Evolutionary conservation across 495 filamentous ascomycete genomes (phyloP).

Genomic region (Durotheca rogersii): DNA sequence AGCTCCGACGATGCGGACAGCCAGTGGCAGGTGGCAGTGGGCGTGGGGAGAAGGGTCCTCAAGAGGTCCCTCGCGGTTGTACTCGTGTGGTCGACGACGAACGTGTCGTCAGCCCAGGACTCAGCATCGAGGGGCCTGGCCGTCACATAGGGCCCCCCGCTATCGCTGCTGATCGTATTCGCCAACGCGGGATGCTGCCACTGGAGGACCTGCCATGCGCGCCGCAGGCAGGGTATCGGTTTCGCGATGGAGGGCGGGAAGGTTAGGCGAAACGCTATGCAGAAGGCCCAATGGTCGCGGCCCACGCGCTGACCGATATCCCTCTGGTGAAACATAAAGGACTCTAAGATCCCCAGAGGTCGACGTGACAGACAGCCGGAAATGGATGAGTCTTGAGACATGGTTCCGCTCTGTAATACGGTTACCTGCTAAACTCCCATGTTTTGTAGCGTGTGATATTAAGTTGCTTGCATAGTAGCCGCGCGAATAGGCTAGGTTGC

Average conservation of each 20-base stretch:
- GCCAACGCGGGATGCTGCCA: neutral
- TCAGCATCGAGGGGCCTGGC: neutral
- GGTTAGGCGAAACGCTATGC: too few species aligned
- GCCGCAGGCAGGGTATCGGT: neutral
- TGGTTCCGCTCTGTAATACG: too few species aligned
- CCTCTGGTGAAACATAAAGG: too few species aligned
- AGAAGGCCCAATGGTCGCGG: too few species aligned
- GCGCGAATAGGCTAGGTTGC: too few species aligned
- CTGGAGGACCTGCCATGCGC: neutral
- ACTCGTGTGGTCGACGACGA: neutral
- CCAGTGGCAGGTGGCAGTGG: constrained; percentile 30
- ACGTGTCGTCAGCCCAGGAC: neutral
- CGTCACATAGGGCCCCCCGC: neutral
- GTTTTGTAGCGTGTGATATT: too few species aligned
- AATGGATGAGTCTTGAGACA: too few species aligned
- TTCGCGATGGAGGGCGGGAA: neutral
- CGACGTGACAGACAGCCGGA: too few species aligned
- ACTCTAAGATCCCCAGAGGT: too few species aligned
- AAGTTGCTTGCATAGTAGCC: too few species aligned
- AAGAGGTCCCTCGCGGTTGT: neutral
- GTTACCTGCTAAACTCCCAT: too few species aligned
- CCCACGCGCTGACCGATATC: too few species aligned
- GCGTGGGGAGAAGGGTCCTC: constrained; percentile 20
- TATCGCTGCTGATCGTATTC: neutral
- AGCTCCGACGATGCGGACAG: constrained; percentile 20